Percentiles rank a stretch among this genome's conserved stretches.
phyloP scores from a whole-genome alignment of 352 stramenopile species.

The Thalassiosira ordinaria region DNA sequence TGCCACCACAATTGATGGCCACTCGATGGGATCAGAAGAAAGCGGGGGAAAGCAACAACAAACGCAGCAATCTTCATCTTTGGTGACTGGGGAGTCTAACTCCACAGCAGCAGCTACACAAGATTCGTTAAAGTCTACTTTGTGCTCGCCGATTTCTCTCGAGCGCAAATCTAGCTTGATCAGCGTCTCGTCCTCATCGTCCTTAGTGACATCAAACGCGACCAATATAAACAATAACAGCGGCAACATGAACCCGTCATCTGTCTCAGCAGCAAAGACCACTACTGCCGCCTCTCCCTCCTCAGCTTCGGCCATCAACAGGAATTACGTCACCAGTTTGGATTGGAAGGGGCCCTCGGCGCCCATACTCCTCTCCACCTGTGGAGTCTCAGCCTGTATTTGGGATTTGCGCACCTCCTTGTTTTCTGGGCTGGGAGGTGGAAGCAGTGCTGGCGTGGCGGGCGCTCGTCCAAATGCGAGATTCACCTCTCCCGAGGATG shows the following conservation, averaged over 20 bases:
- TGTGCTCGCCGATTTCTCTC: background rate
- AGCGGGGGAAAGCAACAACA: conserved; percentile 1
- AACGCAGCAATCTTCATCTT: background rate
- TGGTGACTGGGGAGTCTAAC: background rate
- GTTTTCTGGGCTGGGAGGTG: too few relatives aligned
- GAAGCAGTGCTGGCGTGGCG: too few relatives aligned
- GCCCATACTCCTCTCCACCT: conserved; percentile 62
- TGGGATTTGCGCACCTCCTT: conserved; percentile 69
- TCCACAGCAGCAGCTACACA: background rate
- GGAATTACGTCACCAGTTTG: conserved; percentile 36
- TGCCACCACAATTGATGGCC: background rate
- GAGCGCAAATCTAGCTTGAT: conserved; percentile 5
- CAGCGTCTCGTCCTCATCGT: conserved; percentile 5
- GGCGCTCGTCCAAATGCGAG: conserved; percentile 56
- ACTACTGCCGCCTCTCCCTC: too few relatives aligned
- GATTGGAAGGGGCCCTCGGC: conserved; percentile 49
- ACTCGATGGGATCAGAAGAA: background rate
- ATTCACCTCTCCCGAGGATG: conserved; percentile 40
- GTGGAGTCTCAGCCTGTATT: conserved; percentile 44
- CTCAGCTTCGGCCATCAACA: too few relatives aligned
- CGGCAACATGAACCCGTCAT: too few relatives aligned
- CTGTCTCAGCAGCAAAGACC: too few relatives aligned
- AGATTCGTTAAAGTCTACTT: background rate
- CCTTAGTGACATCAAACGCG: too few relatives aligned
- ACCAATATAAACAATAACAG: too few relatives aligned